Conservation (phyloP, 768 basidiomycete species). For the Xanthoconium purpureum region DNA sequence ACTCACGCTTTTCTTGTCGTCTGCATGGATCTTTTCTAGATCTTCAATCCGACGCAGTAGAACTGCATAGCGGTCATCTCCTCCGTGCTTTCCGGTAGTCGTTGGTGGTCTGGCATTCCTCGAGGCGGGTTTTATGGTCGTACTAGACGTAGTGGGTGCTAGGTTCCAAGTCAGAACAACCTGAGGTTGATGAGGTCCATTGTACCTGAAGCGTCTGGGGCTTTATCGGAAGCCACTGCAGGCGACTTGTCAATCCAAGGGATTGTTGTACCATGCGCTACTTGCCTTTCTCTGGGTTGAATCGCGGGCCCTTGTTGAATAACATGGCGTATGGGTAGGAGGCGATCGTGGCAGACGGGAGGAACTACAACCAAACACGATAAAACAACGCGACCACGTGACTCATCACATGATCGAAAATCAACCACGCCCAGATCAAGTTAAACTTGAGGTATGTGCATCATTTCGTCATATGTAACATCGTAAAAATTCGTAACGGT, state of each 20-base stretch:
- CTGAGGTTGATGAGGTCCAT: not conserved
- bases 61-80: conserved; percentile 47
- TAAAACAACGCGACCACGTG: conserved; percentile 20
- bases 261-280: not conserved
- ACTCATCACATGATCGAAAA: conserved; percentile 23
- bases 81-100: conserved; percentile 15
- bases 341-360: not conserved
- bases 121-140: conserved; percentile 22
- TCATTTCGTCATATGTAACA: conserved; percentile 26
- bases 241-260: not conserved
- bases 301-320: conserved; percentile 49
- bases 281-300: conserved; percentile 14
- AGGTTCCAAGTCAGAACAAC: not conserved
- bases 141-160: conserved; percentile 37
- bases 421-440: conserved; percentile 7
- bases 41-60: conserved; percentile 66
- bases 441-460: conserved; percentile 15
- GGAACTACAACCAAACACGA: conserved; percentile 18
- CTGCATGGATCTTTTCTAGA: conserved; percentile 57
- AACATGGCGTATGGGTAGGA: conserved; percentile 20
- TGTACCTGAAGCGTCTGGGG: conserved; percentile 41
- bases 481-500: conserved; percentile 27
- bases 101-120: conserved; percentile 25
- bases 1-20: conserved; percentile 63
- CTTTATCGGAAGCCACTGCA: conserved; percentile 33